Base-by-base conservation (phyloP, 805 yeast species). In the Ogataea henricii region DNA sequence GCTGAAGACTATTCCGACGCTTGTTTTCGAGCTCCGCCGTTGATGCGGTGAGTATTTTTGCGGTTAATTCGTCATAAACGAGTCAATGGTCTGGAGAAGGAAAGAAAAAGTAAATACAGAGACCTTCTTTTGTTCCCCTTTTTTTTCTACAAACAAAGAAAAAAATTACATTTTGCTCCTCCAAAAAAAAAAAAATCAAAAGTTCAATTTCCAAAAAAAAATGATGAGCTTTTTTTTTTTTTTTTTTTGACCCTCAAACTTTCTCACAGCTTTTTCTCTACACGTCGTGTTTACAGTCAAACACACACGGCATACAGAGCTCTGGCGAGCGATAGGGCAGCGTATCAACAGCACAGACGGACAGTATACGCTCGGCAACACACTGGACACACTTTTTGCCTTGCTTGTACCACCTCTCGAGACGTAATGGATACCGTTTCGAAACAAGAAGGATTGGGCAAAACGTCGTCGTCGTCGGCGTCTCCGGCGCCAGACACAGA, bases 401-500 rank as follows among this genome's bases (percentile, higher is more conserved):
- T n/a, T 14, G 34, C 12, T 30, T 13, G 30, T 6, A 30, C 34
- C 6, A 22, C 8, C 6, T 6, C 8, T 8, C 6, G 25, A 6
- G 9, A 14, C 30, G 26, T n/a, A 23, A 37, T 37, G 40, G 40
- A 37, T 4, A 5, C 40, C 7, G 18, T 5, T n/a, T 23, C 20
- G 18, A 23, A 37, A 37, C 9, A 23, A 23, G 29, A 14, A 13
- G 13, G 8, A 9, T 18, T 25, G 40, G 40, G 40, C 43, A 35
- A 29, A 39, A 6, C 41, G 22, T n/a, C 38, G 38, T 53, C 58
- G 12, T 48, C 52, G 22, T 55, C 63, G 2, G 18, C 55, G 2
- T 48, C 63, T 4, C 60, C 64, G 12, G 53, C 46, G 33, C 58
- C 62, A 3, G 45, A 33, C n/a, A 17, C 37, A 8, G 45, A 32